Percentiles rank a stretch among this genome's conserved stretches.
Conservation (phyloP, 176 grass and related monocot genomes). For the Tillandsia leiboldiana region DNA sequence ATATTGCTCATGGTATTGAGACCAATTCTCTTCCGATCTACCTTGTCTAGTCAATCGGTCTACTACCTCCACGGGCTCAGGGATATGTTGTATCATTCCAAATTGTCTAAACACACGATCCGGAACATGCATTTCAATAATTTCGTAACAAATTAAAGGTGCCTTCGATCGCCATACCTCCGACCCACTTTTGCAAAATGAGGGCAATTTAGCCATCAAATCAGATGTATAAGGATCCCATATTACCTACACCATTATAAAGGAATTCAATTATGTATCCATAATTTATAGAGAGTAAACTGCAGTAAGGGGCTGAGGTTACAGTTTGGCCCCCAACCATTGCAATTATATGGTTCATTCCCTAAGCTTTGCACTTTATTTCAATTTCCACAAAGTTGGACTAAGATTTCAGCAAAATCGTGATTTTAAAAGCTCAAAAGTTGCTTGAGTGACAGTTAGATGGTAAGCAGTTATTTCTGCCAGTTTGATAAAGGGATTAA, state of each 20-base stretch:
- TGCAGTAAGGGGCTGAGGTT: no score
- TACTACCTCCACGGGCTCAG: slow-evolving; percentile 1
- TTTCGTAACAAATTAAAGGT: slow-evolving; percentile 10
- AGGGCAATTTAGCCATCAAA: not conserved
- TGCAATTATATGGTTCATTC: no score
- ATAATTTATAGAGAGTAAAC: not conserved
- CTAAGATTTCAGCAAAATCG: no score
- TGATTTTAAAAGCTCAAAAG: no score
- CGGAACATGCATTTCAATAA: slow-evolving; percentile 7
- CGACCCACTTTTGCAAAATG: not conserved
- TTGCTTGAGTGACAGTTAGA: no score
- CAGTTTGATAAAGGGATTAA: no score
- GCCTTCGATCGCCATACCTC: slow-evolving; percentile 1
- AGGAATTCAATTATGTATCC: not conserved
- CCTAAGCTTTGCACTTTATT: no score
- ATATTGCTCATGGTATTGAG: slow-evolving; percentile 9
- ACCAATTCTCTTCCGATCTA: slow-evolving; percentile 12
- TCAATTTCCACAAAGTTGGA: no score
- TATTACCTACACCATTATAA: not conserved
- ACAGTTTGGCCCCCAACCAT: no score
- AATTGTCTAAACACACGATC: slow-evolving; percentile 10
- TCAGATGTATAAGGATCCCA: slow-evolving; percentile 11
- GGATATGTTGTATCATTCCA: slow-evolving; percentile 6
- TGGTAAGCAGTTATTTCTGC: no score
- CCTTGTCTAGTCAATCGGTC: slow-evolving; percentile 9